Conservation (phyloP, 345 rosid species). For the Jatropha curcas region DNA sequence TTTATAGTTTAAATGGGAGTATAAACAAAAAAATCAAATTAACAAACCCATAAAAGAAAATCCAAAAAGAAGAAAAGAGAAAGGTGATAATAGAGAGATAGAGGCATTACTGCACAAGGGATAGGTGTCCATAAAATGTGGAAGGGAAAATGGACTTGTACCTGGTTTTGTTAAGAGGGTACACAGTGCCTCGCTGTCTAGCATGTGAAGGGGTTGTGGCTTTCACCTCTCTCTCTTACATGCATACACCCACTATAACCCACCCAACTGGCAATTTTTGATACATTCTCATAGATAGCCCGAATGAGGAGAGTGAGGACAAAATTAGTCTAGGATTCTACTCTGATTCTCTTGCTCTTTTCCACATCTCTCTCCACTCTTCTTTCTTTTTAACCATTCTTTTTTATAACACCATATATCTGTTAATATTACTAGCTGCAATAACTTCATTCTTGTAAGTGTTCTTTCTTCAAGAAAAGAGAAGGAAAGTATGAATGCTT, state of each 20-base stretch:
- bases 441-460: neutral
- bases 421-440: no score
- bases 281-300: constrained; percentile 27
- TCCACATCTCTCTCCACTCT: neutral
- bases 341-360: constrained; percentile 27
- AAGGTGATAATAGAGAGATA: neutral
- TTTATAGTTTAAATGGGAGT: no score
- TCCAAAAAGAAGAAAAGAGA: neutral
- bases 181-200: constrained; percentile 65
- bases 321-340: constrained; percentile 33
- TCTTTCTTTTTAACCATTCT: no score
- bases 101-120: constrained; percentile 18
- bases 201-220: constrained; percentile 52
- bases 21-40: no score
- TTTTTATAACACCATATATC: no score
- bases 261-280: constrained; percentile 47
- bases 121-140: constrained; percentile 36
- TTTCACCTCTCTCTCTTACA: constrained; percentile 19
- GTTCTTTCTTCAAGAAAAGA: constrained; percentile 1
- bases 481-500: constrained; percentile 37
- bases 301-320: constrained; percentile 30
- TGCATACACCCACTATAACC: constrained; percentile 30
- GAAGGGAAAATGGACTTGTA: constrained; percentile 46
- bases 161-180: constrained; percentile 47
- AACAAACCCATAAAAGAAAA: neutral